These are phyloP conservation scores for Colletotrichum spaethianum DNA, from an alignment of 2,329 filamentous ascomycete genomes.

Conservation along the genomic window DNA sequence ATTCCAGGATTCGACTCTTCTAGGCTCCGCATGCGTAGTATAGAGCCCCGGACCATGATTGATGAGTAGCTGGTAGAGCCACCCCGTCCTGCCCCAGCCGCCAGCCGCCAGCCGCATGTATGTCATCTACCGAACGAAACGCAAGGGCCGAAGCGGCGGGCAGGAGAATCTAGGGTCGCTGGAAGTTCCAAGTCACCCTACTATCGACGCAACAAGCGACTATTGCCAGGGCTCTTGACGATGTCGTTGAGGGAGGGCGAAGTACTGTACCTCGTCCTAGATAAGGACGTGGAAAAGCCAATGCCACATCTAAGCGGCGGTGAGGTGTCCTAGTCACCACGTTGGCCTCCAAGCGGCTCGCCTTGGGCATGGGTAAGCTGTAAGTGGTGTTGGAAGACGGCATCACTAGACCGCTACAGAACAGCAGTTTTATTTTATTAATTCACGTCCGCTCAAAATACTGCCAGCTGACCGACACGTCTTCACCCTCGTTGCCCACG, in stretches of 20 bases:
- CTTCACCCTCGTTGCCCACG: neutral
- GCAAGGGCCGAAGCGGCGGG: slow-evolving; percentile 11
- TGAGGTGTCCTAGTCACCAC: slow-evolving; percentile 24
- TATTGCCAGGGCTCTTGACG: neutral
- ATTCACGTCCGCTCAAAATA: neutral
- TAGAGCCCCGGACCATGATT: slow-evolving; percentile 28
- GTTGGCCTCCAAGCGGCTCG: slow-evolving; percentile 19
- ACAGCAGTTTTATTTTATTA: neutral
- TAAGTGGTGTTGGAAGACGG: neutral
- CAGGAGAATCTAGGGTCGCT: neutral
- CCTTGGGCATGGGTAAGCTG: neutral
- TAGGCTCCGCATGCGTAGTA: neutral
- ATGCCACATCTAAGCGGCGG: slow-evolving; percentile 31
- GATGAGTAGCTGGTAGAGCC: slow-evolving; percentile 10
- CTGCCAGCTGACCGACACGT: slow-evolving; percentile 29
- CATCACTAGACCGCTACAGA: neutral
- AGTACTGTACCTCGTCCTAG: slow-evolving; percentile 15
- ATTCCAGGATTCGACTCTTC: neutral
- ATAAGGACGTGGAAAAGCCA: slow-evolving; percentile 8
- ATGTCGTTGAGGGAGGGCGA: slow-evolving; percentile 1
- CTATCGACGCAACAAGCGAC: neutral
- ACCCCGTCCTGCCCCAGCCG: slow-evolving; percentile 11
- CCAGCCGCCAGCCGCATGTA: slow-evolving; percentile 29
- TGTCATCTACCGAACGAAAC: slow-evolving; percentile 38
- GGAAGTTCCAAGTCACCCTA: neutral